phyloP scores from a whole-genome alignment of 371 early-diverging fungal species.

The Apophysomyces elegans region DNA sequence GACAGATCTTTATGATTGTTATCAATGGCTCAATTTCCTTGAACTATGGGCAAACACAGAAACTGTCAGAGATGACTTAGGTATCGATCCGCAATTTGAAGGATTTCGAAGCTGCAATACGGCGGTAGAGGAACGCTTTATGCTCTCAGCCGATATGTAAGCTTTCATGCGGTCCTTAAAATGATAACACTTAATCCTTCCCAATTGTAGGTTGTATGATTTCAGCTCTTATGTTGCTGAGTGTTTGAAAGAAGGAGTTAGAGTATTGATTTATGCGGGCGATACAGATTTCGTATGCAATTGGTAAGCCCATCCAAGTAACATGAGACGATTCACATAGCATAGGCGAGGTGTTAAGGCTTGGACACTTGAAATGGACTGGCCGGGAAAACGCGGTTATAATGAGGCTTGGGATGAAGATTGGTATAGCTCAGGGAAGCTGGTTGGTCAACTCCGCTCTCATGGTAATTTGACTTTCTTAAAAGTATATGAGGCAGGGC shows the following conservation, averaged over 20 bases:
- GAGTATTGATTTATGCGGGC: slow-evolving; percentile 70
- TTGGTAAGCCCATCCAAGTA: not conserved
- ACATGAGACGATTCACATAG: slow-evolving; percentile 52
- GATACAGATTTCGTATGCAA: slow-evolving; percentile 64
- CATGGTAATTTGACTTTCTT: slow-evolving; percentile 71
- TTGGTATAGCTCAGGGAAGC: slow-evolving; percentile 34
- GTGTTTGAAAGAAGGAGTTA: slow-evolving; percentile 71
- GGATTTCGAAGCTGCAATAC: slow-evolving; percentile 73
- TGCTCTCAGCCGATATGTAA: slow-evolving; percentile 79
- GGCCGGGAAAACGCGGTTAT: slow-evolving; percentile 70
- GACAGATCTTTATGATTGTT: slow-evolving; percentile 60
- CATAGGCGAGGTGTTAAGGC: slow-evolving; percentile 78
- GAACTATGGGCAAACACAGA: slow-evolving; percentile 69
- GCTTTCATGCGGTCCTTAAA: slow-evolving; percentile 21
- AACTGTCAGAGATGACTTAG: slow-evolving; percentile 72
- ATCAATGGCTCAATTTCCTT: slow-evolving; percentile 71
- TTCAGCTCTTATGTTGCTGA: slow-evolving; percentile 54
- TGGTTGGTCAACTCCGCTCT: slow-evolving; percentile 73
- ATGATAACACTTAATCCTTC: not conserved
- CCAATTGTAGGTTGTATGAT: not conserved
- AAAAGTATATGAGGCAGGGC: slow-evolving; percentile 79
- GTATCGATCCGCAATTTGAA: slow-evolving; percentile 46
- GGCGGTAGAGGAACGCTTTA: slow-evolving; percentile 70
- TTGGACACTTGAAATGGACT: slow-evolving; percentile 73
- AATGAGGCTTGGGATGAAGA: slow-evolving; percentile 51